Conservation (phyloP, 2,329 filamentous ascomycete species). For the Penicillium rolfsii region DNA sequence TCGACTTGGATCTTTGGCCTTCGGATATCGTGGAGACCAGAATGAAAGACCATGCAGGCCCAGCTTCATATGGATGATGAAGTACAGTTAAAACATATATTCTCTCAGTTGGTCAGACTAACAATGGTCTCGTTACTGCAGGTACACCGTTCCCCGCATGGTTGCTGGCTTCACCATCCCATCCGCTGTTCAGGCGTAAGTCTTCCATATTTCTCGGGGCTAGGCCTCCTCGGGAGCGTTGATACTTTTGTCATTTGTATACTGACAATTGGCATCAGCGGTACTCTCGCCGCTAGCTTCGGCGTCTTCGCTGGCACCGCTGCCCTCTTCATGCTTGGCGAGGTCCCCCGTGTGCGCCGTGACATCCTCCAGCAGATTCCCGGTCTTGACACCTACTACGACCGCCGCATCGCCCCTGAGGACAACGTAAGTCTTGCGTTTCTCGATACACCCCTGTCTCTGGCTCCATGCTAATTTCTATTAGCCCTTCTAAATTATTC, state of each 20-base stretch:
- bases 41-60: neutral
- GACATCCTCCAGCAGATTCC: conserved; percentile 66
- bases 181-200: conserved; percentile 52
- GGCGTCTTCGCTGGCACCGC: conserved; percentile 61
- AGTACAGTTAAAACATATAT: too few relatives aligned
- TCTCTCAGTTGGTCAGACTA: conserved; percentile 8
- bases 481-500: conserved; percentile 43
- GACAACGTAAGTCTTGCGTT: conserved; percentile 56
- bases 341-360: conserved; percentile 63
- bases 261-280: conserved; percentile 39
- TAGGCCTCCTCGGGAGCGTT: neutral
- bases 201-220: conserved; percentile 21
- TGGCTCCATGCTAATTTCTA: conserved; percentile 25
- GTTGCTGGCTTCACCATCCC: conserved; percentile 55
- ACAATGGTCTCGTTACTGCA: conserved; percentile 30
- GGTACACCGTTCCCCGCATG: conserved; percentile 55
- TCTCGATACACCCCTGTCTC: neutral
- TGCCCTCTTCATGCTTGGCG: conserved; percentile 67
- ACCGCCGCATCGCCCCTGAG: conserved; percentile 62
- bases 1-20: conserved; percentile 1
- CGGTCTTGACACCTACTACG: conserved; percentile 60
- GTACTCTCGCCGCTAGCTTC: conserved; percentile 56
- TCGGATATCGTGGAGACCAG: neutral
- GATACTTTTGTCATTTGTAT: conserved; percentile 8
- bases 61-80: neutral